Evolutionary conservation across 306 rosid species (phyloP), one percentile per base, ranked within the genome.

Genomic region (Glycine latifolia): DNA sequence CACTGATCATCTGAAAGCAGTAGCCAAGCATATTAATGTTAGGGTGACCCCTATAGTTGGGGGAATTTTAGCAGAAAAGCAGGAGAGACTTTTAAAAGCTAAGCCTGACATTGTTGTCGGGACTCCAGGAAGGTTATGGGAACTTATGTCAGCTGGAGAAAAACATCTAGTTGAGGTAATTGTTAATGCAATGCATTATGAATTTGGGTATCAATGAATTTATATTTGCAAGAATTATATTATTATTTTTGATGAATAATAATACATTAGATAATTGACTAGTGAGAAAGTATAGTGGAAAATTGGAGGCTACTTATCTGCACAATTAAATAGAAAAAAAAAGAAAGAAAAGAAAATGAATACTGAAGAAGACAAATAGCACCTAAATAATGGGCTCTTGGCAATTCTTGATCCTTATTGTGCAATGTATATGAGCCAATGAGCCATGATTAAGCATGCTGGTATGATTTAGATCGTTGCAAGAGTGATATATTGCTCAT

Each of bases 101-200:
- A 91, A 88, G 85, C 98, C 99, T 66, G 97, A 93, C 91, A 86
- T 95, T 88, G 70, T 95, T 86, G 98, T 95, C 14, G 98, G 96
- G 47, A 95, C 98, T 81, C 99, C 99, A 3, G 99, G 99, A 79
- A 89, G 99, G 87, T 89, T 95, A 68, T 93, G 99, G 99, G 97
- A 93, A 80, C 96, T 93, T 81, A 91, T 91, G 93, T 93, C 97
- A 50, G 87, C 89, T 41, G 98, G 99, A 78, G 97, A 91, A 63
- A 87, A 68, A 61, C 98, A 95, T 89, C 92, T 93, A 10, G 90
- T 88, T 44, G 98, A 95, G 95, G 99, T 90, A 78, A 85, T 85
- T 77, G 53, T 43, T 79, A 49, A 39, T 16, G 44, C 59, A 15
- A 46, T 66, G 12, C 49, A 37, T 76, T 60, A 4, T 71, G 71